Evolutionary conservation across 1,284 basidiomycete species (phyloP), one percentile per base, ranked within the genome.

Genomic region (Trametes polyzona): DNA sequence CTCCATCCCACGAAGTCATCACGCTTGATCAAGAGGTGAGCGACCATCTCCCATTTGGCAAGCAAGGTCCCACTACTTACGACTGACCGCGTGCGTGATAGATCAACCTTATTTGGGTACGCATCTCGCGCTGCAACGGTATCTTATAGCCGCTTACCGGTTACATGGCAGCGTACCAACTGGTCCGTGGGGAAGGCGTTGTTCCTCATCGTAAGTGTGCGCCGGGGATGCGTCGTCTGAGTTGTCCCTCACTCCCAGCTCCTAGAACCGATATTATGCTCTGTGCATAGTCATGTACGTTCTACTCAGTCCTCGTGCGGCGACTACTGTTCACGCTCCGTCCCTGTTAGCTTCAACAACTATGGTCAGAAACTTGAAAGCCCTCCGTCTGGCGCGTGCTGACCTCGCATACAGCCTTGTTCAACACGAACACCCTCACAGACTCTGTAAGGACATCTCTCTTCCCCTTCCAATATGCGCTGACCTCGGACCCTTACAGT

Each of bases 101-200:
- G 82, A 69, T 82, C 42, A 74, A 79, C 26, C 67, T 82, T 42
- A 81, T 84, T 43, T 85, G 83, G 83, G 82, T 83, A 68, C 54
- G 62, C 19, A n/a, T n/a, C n/a, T n/a, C n/a, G n/a, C n/a, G n/a
- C n/a, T n/a, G n/a, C n/a, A n/a, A n/a, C n/a, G n/a, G n/a, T n/a
- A n/a, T n/a, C n/a, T n/a, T n/a, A n/a, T n/a, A n/a, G n/a, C n/a
- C n/a, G n/a, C n/a, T n/a, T n/a, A n/a, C n/a, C n/a, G n/a, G n/a
- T n/a, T 19, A 17, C 26, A 26, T 19, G n/a, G 16, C 52, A 82
- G 82, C 76, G 69, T 60, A 75, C 79, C 42, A 70, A 76, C 23
- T 83, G 81, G 82, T 79, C 79, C 8, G 61, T 76, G 52, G 82
- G 79, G 39, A 84, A 83, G 65, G 48, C 67, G 24, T 61, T 83